phyloP scores from a whole-genome alignment of 106 monocot genomes.

The Dioscorea alata region DNA sequence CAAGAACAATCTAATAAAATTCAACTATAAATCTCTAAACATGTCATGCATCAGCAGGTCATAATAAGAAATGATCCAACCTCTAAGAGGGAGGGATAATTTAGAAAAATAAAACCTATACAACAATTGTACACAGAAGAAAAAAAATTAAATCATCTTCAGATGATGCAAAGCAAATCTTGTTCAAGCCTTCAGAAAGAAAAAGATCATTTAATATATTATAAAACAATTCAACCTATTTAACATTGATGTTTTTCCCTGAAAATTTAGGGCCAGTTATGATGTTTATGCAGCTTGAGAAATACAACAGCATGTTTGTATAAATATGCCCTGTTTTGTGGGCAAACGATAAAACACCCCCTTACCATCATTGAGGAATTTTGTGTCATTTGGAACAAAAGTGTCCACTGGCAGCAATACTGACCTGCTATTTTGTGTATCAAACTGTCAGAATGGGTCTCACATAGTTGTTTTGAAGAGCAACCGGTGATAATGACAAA shows the following conservation, averaged over 20 bases:
- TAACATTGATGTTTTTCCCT: constrained; percentile 96
- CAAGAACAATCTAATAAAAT: too few species aligned
- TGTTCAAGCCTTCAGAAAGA: too few species aligned
- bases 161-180: too few species aligned
- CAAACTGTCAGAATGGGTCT: constrained; percentile 82
- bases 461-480: constrained; percentile 88
- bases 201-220: too few species aligned
- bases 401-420: constrained; percentile 71
- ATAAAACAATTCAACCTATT: constrained; percentile 48
- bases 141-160: too few species aligned
- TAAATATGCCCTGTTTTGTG: background rate
- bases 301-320: constrained; percentile 2
- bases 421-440: constrained; percentile 94
- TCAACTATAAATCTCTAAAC: too few species aligned
- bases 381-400: constrained; percentile 95
- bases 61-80: too few species aligned
- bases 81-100: too few species aligned
- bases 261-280: too few species aligned
- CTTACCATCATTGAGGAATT: constrained; percentile 62
- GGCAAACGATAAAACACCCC: background rate
- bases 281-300: constrained; percentile 76
- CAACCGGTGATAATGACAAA: constrained; percentile 70
- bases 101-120: too few species aligned
- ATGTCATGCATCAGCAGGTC: too few species aligned
- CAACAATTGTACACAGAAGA: too few species aligned